Evolutionary conservation across 495 filamentous ascomycete species (phyloP), one percentile per base, ranked within the genome.

Genomic region (Penicillium longicatenatum): DNA sequence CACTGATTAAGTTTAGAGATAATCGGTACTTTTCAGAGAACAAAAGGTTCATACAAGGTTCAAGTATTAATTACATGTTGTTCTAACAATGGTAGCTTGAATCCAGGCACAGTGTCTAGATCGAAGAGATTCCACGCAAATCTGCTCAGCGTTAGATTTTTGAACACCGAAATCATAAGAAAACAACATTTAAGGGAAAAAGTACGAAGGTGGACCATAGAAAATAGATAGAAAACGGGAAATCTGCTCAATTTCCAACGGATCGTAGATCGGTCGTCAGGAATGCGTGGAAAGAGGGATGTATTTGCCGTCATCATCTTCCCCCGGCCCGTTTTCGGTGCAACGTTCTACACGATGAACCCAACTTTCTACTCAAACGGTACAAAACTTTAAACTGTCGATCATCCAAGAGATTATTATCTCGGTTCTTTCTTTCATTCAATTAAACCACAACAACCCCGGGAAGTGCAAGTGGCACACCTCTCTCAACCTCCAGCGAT

Each of bases 171-270:
- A 30, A 33, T 9, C 47, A 50, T 29, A 31, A 48, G 20, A 12
- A 9, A 29, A 29, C 20, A 22, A 9, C 1, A 29, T 20, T 8
- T 29, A 24, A 7, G 2, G 24, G 39, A 7, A 52, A 37, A 4
- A 35, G 17, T n/a, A 19, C 31, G 12, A 11, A 54, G 9, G 46
- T 1, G 3, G 7, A 26, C 26, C 37, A 14, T 29, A 48, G 30
- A 1, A 3, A 14, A 54, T 33, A 29, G 52, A 22, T 22, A 35
- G 26, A 48, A 44, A 29, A 22, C 33, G 39, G 47, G 11, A 24
- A 71, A 68, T 55, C 8, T 64, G 68, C 66, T 69, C 69, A 72
- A 70, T 68, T 68, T 39, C 30, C 61, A 66, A 69, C 70, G 68
- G 35, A 56, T 58, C 30, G 30, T 43, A 29, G 50, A 63, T 61